Percentiles rank a stretch among this genome's conserved stretches.
Conservation (phyloP, 352 stramenopile species). For the Globisporangium takayamanum region DNA sequence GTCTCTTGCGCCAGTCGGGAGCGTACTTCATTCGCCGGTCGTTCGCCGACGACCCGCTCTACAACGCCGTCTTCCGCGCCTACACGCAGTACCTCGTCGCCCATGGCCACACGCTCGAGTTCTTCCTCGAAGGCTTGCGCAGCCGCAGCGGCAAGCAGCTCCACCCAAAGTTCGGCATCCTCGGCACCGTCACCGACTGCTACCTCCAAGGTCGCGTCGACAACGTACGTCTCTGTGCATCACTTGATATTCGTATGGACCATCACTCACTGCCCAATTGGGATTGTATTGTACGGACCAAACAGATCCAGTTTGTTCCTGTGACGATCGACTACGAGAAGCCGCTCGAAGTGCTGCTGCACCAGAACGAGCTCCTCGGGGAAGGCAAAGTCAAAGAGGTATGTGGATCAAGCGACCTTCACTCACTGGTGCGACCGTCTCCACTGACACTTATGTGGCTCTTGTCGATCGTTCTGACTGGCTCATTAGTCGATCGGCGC, state of each 20-base stretch:
- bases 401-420: background rate
- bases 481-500: constrained; percentile 42
- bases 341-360: constrained; percentile 69
- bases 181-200: constrained; percentile 66
- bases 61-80: constrained; percentile 68
- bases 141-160: constrained; percentile 82
- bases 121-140: constrained; percentile 82
- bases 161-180: constrained; percentile 74
- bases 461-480: background rate
- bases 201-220: constrained; percentile 62
- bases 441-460: background rate
- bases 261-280: background rate
- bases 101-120: constrained; percentile 76
- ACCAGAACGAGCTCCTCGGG: constrained; percentile 76
- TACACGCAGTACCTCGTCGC: constrained; percentile 80
- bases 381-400: constrained; percentile 79
- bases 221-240: constrained; percentile 25
- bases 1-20: constrained; percentile 58
- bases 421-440: background rate
- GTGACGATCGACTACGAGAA: constrained; percentile 88
- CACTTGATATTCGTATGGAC: constrained; percentile 1
- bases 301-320: constrained; percentile 67
- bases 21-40: constrained; percentile 80
- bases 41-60: constrained; percentile 68
- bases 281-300: constrained; percentile 3